Conservation (phyloP, 768 basidiomycete species). For the Royoungia palumana region DNA sequence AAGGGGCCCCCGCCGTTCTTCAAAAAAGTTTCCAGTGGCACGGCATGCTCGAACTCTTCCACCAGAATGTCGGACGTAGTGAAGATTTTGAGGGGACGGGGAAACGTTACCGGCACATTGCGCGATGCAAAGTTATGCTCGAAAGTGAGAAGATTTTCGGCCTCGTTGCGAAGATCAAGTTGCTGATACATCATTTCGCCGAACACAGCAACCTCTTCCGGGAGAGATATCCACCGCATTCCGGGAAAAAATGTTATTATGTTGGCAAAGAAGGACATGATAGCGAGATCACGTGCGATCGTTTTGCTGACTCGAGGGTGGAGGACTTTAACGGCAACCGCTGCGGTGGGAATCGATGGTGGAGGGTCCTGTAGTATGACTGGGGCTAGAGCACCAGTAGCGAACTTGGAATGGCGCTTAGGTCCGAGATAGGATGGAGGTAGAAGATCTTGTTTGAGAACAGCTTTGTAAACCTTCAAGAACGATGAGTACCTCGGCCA, state of each 20-base stretch:
- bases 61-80: slow-evolving; percentile 81
- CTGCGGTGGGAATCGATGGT: slow-evolving; percentile 73
- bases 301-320: slow-evolving; percentile 83
- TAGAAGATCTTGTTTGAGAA: slow-evolving; percentile 77
- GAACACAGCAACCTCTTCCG: slow-evolving; percentile 93
- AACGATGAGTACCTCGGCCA: too few relatives aligned
- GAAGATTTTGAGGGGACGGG: slow-evolving; percentile 78
- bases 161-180: slow-evolving; percentile 87
- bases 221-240: slow-evolving; percentile 94
- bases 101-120: slow-evolving; percentile 83
- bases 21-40: slow-evolving; percentile 85
- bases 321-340: slow-evolving; percentile 94
- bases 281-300: slow-evolving; percentile 86
- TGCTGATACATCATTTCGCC: slow-evolving; percentile 96
- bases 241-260: slow-evolving; percentile 78
- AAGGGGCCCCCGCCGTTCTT: slow-evolving; percentile 90
- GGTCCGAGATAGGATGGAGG: slow-evolving; percentile 82
- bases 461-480: slow-evolving; percentile 81
- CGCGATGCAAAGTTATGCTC: slow-evolving; percentile 82
- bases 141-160: slow-evolving; percentile 80
- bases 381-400: slow-evolving; percentile 52
- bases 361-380: slow-evolving; percentile 49
- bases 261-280: slow-evolving; percentile 91
- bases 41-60: slow-evolving; percentile 90
- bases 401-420: slow-evolving; percentile 51